Evolutionary conservation across 305 asterid genomes (phyloP).

Genomic region (Fraxinus platypoda): DNA sequence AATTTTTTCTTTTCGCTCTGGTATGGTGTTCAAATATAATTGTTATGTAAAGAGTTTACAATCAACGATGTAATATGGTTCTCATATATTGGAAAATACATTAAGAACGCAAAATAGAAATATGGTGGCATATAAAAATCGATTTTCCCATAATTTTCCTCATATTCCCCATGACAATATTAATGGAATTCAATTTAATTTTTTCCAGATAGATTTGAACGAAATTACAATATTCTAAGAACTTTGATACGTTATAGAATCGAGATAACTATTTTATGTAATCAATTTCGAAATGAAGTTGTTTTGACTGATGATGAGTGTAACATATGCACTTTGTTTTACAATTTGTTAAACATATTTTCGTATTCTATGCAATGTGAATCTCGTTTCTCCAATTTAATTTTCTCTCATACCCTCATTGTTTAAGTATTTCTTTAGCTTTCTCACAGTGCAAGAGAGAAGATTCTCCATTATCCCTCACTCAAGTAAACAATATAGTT

Average conservation of each 20-base stretch:
- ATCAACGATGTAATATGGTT: not conserved
- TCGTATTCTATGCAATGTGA: not conserved
- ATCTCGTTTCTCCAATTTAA: not conserved
- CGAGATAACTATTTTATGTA: not conserved
- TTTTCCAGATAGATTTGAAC: not conserved
- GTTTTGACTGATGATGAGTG: not conserved
- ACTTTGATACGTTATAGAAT: not conserved
- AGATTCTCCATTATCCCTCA: not conserved
- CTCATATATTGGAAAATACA: not conserved
- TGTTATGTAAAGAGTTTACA: not conserved
- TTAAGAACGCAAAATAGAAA: not conserved
- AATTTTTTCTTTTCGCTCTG: not conserved
- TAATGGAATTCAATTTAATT: too few species aligned
- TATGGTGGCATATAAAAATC: not conserved
- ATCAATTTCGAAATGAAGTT: not conserved
- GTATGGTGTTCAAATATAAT: not conserved
- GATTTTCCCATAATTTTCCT: not conserved
- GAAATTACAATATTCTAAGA: too few species aligned
- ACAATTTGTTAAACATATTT: not conserved
- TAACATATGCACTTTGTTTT: not conserved
- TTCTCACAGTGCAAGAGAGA: not conserved
- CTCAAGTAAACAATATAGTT: conserved; percentile 1
- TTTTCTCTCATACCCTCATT: not conserved
- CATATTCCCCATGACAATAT: not conserved
- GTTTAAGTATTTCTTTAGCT: not conserved